Evolutionary conservation across 2,329 filamentous ascomycete genomes (phyloP).

Genomic region (Aspergillus nomiae): DNA sequence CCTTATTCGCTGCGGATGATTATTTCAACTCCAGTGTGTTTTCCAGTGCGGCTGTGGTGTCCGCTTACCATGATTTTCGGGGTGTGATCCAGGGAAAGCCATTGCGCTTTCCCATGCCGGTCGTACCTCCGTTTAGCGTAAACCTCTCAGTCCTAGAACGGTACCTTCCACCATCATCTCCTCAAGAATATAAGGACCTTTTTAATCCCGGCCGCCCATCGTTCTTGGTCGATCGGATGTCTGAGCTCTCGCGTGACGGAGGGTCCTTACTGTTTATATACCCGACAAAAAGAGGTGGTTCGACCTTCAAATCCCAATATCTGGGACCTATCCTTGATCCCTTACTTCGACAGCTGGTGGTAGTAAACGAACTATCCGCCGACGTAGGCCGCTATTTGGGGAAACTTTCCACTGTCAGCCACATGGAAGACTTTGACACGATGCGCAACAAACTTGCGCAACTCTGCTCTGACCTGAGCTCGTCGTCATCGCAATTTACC

Average conservation of each 20-base stretch:
- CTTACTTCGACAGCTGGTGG: slow-evolving; percentile 59
- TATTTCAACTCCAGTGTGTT: slow-evolving; percentile 66
- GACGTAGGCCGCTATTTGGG: slow-evolving; percentile 59
- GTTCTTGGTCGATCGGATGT: slow-evolving; percentile 61
- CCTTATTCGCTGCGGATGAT: slow-evolving; percentile 53
- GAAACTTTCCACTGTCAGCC: slow-evolving; percentile 54
- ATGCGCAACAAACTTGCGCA: slow-evolving; percentile 46
- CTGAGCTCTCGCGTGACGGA: slow-evolving; percentile 59
- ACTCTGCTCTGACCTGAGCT: slow-evolving; percentile 44
- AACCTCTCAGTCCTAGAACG: slow-evolving; percentile 64
- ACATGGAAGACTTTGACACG: slow-evolving; percentile 57
- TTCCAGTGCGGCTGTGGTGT: slow-evolving; percentile 62
- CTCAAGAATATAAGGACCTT: slow-evolving; percentile 61
- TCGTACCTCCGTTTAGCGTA: slow-evolving; percentile 62
- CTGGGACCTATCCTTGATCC: slow-evolving; percentile 64
- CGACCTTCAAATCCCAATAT: slow-evolving; percentile 61
- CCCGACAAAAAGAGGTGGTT: slow-evolving; percentile 59
- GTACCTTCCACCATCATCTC: slow-evolving; percentile 64
- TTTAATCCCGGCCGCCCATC: slow-evolving; percentile 59
- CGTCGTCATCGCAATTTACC: slow-evolving; percentile 41
- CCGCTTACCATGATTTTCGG: slow-evolving; percentile 59
- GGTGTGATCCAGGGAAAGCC: slow-evolving; percentile 44
- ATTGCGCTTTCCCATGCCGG: slow-evolving; percentile 55
- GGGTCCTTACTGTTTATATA: slow-evolving; percentile 65
- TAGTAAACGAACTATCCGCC: slow-evolving; percentile 60